phyloP scores from a whole-genome alignment of 1,284 basidiomycete genomes.

The Tilletia walkeri region DNA sequence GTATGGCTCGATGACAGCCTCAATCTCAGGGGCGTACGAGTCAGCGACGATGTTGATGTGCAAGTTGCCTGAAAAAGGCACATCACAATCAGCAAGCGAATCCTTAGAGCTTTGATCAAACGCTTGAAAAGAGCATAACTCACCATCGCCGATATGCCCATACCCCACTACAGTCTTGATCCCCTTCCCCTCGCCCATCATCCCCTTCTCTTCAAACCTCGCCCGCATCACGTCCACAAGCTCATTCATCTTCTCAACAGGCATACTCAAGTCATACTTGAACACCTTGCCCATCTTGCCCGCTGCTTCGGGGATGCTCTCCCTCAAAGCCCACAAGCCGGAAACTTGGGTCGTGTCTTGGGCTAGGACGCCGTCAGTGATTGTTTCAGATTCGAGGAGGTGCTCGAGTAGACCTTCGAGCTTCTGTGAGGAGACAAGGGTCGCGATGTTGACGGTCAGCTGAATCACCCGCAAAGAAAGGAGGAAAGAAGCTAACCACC shows the following conservation, averaged over 20 bases:
- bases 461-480: too few relatives aligned
- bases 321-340: slow-evolving; percentile 88
- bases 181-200: slow-evolving; percentile 68
- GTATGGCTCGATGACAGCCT: slow-evolving; percentile 86
- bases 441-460: neutral
- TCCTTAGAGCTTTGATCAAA: too few relatives aligned
- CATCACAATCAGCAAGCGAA: too few relatives aligned
- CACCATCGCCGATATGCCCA: slow-evolving; percentile 94
- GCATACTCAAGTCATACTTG: slow-evolving; percentile 96
- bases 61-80: slow-evolving; percentile 69
- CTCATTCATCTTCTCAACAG: slow-evolving; percentile 81
- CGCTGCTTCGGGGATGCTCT: slow-evolving; percentile 86
- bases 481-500: too few relatives aligned
- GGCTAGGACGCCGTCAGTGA: slow-evolving; percentile 87
- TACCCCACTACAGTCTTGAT: slow-evolving; percentile 72
- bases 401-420: slow-evolving; percentile 75
- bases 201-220: slow-evolving; percentile 70
- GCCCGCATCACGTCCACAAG: slow-evolving; percentile 80
- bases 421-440: slow-evolving; percentile 65
- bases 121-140: neutral
- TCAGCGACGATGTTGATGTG: slow-evolving; percentile 92
- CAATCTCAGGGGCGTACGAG: slow-evolving; percentile 77
- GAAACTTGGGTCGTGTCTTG: slow-evolving; percentile 88
- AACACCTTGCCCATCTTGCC: slow-evolving; percentile 93
- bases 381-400: slow-evolving; percentile 73